Evolutionary conservation across 805 yeast species (phyloP), one percentile per base, ranked within the genome.

Genomic region (Candida sphagnicola): DNA sequence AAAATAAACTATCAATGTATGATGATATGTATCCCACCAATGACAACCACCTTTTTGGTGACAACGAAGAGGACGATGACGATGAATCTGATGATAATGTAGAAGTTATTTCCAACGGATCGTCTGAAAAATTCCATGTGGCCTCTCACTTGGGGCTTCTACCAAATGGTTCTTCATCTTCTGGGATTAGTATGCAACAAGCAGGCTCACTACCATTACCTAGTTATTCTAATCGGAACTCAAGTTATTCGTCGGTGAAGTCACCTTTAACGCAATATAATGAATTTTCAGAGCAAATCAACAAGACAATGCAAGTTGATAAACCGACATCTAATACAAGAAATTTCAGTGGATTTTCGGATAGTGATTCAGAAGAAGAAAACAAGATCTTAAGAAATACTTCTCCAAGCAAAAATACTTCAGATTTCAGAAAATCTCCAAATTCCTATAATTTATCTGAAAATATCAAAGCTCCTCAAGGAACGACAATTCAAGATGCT

Each of bases 221-320:
- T 2, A 24, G 35, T 25, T 49, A 51, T 24, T 54, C 49, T 16
- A 46, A 56, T 29, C 50, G 70, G 26, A 60, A 61, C 45, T 53
- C 59, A 25, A 57, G 65, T 35, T 52, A 59, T 43, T 60, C 72
- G 2, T 62, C 70, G 3, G 70, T 66, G 26, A 65, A 62, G 39
- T 61, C 69, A 4, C 74, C 74, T 5, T 58, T 56, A 58, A 65
- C 73, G 1, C 74, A 68, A 44, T 67, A 65, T 43, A 48, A 60
- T 36, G 72, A 68, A 47, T 65, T 68, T 49, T 65, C 59, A 44
- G 56, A 60, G 39, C 71, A 66, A 40, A 65, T 65, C 46, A 49
- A 53, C n/a, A 47, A 57, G 28, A 44, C 50, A 5, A 56, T 57
- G 19, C 54, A 50, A 18, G 41, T 38, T 17, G 32, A 19, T 5